phyloP scores from a whole-genome alignment of 108 stramenopile genomes.

The Fragilariopsis cylindrus region DNA sequence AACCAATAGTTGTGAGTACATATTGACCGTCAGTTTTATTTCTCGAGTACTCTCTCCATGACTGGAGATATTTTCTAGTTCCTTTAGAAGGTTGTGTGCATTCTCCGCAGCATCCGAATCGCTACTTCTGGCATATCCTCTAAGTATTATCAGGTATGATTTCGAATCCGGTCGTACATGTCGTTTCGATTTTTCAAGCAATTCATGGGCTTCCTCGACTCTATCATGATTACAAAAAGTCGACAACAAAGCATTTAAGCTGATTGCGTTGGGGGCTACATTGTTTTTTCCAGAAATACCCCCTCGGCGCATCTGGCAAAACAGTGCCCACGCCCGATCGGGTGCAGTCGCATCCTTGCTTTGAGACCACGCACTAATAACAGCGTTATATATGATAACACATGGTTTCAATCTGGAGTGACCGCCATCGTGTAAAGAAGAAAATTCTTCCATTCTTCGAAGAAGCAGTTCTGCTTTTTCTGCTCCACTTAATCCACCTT shows the following conservation, averaged over 20 bases:
- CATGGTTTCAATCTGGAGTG: constrained; percentile 8
- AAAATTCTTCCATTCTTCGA: constrained; percentile 12
- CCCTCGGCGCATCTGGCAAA: constrained; percentile 8
- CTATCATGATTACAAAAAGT: constrained; percentile 11
- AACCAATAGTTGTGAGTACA: constrained; percentile 12
- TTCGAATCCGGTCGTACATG: not conserved
- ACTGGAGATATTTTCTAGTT: constrained; percentile 6
- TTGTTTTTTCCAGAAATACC: not conserved
- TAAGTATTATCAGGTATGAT: constrained; percentile 8
- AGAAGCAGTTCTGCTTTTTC: constrained; percentile 17
- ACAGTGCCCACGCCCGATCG: constrained; percentile 10
- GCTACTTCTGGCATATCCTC: constrained; percentile 10
- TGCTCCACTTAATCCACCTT: not conserved
- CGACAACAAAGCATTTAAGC: constrained; percentile 6
- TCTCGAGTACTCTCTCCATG: not conserved
- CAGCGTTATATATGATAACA: constrained; percentile 13
- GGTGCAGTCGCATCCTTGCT: constrained; percentile 7
- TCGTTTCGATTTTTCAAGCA: not conserved
- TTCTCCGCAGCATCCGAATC: constrained; percentile 4
- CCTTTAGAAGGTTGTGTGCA: constrained; percentile 3
- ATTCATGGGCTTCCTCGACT: not conserved
- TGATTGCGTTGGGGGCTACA: not conserved
- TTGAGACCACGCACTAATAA: constrained; percentile 17
- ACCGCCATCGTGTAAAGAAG: not conserved
- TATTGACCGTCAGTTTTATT: not conserved